Conservation (phyloP, 345 rosid species). For the Heritiera littoralis region DNA sequence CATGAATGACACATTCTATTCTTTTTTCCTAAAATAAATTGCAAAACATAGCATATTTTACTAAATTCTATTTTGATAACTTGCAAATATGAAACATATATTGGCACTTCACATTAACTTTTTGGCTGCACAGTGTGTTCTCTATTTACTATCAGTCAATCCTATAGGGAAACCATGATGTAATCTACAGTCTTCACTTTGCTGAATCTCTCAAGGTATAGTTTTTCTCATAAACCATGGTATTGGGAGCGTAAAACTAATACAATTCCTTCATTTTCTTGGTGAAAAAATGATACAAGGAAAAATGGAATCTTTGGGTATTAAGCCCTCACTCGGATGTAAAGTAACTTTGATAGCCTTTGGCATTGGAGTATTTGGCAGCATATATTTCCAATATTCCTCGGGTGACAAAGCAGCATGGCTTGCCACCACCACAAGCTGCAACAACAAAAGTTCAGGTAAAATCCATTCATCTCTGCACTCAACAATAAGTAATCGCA, state of each 20-base stretch:
- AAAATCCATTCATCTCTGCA: not conserved
- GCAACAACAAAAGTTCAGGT: conserved; percentile 16
- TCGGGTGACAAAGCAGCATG: conserved; percentile 54
- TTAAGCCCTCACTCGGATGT: conserved; percentile 36
- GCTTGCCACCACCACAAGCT: conserved; percentile 48
- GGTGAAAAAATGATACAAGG: not conserved
- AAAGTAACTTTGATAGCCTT: conserved; percentile 48
- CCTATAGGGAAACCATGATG: not conserved
- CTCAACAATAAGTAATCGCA: not conserved
- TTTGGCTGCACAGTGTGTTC: not conserved
- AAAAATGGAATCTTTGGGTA: not conserved
- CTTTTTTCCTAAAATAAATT: not conserved
- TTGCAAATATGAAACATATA: not conserved
- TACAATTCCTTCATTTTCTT: not conserved
- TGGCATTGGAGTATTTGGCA: conserved; percentile 69
- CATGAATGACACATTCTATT: not conserved
- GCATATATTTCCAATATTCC: conserved; percentile 51
- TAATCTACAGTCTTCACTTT: not conserved
- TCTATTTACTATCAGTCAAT: not conserved
- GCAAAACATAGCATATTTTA: not conserved
- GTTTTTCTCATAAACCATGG: not conserved
- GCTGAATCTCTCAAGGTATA: not conserved
- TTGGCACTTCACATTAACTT: not conserved
- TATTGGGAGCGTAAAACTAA: not conserved
- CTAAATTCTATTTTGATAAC: not conserved